A percentile compares a stretch with the other conserved stretches of the same genome.
These are phyloP conservation scores for Boletus reticuloceps DNA, from an alignment of 768 basidiomycete genomes.

Conservation along the genomic window DNA sequence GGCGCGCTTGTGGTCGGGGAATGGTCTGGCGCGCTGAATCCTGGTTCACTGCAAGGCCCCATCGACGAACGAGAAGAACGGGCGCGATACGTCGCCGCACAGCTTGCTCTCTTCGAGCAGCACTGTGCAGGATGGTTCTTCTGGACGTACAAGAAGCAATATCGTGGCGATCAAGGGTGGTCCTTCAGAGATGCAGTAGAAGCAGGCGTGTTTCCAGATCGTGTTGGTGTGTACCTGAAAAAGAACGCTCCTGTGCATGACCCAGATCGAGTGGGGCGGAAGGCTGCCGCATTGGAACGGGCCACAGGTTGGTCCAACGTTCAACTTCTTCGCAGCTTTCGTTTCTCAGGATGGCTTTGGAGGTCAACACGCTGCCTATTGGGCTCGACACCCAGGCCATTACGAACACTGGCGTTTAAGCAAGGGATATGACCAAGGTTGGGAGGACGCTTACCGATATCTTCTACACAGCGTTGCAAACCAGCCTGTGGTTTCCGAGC, in stretches of 20 bases:
- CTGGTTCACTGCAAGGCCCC: constrained; percentile 52
- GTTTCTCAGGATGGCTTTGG: constrained; percentile 9
- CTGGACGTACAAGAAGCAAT: constrained; percentile 80
- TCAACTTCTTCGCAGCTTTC: constrained; percentile 14
- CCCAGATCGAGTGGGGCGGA: constrained; percentile 22
- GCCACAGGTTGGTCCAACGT: constrained; percentile 33
- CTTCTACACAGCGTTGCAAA: constrained; percentile 30
- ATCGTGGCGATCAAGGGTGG: constrained; percentile 70
- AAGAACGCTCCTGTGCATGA: constrained; percentile 16
- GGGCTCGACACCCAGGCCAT: constrained; percentile 48
- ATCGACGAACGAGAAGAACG: constrained; percentile 42
- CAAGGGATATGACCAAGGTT: constrained; percentile 64
- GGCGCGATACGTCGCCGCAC: constrained; percentile 54
- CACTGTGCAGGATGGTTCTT: constrained; percentile 76
- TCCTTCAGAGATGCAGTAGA: constrained; percentile 62
- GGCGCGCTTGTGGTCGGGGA: constrained; percentile 71
- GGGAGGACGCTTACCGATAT: constrained; percentile 69
- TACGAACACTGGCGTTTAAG: constrained; percentile 70
- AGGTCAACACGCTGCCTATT: constrained; percentile 41
- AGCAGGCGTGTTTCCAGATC: constrained; percentile 58
- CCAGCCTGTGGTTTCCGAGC: constrained; percentile 41
- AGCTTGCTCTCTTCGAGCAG: constrained; percentile 63
- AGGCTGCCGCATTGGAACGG: constrained; percentile 26
- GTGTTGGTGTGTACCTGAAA: constrained; percentile 42
- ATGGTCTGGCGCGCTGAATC: constrained; percentile 76